Base-by-base conservation (phyloP, 768 basidiomycete genomes). In the Hebeloma cylindrosporum region DNA sequence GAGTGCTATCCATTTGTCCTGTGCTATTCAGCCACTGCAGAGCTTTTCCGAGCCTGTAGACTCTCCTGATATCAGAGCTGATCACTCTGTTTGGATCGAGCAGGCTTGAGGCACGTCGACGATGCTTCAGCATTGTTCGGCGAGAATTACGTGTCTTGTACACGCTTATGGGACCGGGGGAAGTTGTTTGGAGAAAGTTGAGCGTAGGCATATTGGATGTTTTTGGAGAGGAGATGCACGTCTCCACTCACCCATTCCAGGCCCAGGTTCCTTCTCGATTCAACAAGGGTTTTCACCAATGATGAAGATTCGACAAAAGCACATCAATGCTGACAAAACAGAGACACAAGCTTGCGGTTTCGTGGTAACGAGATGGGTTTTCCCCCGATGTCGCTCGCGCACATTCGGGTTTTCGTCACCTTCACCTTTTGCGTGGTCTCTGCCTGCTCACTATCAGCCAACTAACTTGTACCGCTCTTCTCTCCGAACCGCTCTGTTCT, bases 381-480 rank as follows among this genome's bases (percentile, higher is more conserved):
- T 55, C 20, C 52, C 47, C 56, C 56, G 52, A 56, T 55, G 49
- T 59, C 53, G 60, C 52, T 53, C 57, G 50, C 53, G 57, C 55
- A 52, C 53, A 57, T 68, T 74, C 65, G 51, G 52, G 68, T 71
- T 69, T 68, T 67, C 62, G n/a, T n/a, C n/a, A n/a, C n/a, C n/a
- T n/a, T n/a, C n/a, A n/a, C 54, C 49, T 69, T 66, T 67, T 65
- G 57, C 60, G 53, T 69, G 65, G 64, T 66, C 62, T 68, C n/a
- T 59, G 50, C 56, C 54, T 56, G 59, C 62, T 59, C 65, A 63
- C 58, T 64, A 73, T 74, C 68, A 65, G 56, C 67, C 72, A 67
- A 66, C 76, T 78, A 62, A 79, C 64, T 57, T 65, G 61, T 64
- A 66, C 64, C 67, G 67, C 72, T 73, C 72, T 65, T 62, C 60